phyloP scores from a whole-genome alignment of 1,284 basidiomycete species.

The Ustilago nuda region DNA sequence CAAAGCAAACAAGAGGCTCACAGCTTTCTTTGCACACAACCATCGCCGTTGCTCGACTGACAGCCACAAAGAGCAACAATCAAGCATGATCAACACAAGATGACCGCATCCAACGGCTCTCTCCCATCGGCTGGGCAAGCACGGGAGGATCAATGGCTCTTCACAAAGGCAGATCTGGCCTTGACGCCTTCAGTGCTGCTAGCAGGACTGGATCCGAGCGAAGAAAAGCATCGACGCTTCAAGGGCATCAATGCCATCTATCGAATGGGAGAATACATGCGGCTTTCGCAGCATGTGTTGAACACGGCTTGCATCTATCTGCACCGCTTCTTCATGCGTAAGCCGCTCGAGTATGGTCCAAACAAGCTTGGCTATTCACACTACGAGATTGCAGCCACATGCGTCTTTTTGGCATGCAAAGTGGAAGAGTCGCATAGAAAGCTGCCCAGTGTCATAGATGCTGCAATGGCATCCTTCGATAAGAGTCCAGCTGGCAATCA shows the following conservation, averaged over 20 bases:
- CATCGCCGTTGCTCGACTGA: neutral
- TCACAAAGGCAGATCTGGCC: slow-evolving; percentile 43
- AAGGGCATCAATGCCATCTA: slow-evolving; percentile 62
- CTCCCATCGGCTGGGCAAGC: slow-evolving; percentile 20
- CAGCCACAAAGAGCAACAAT: neutral
- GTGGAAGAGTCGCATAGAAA: slow-evolving; percentile 88
- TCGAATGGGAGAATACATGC: slow-evolving; percentile 62
- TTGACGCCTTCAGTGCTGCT: slow-evolving; percentile 52
- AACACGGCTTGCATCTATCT: slow-evolving; percentile 82
- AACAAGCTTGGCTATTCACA: slow-evolving; percentile 74
- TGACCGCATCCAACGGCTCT: slow-evolving; percentile 28
- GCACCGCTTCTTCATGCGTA: slow-evolving; percentile 94
- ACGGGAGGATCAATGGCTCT: slow-evolving; percentile 56
- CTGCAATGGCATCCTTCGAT: slow-evolving; percentile 78
- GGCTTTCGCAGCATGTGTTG: slow-evolving; percentile 62
- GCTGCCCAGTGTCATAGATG: slow-evolving; percentile 82
- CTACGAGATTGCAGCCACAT: slow-evolving; percentile 82
- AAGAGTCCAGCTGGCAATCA: slow-evolving; percentile 71
- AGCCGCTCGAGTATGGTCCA: slow-evolving; percentile 74
- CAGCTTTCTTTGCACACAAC: neutral
- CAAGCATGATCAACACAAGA: slow-evolving; percentile 28
- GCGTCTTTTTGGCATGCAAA: slow-evolving; percentile 91
- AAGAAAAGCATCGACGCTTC: slow-evolving; percentile 57
- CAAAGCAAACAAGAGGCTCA: neutral
- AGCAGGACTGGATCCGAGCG: slow-evolving; percentile 33